A percentile compares a stretch with the other conserved stretches of the same genome.
phyloP scores from a whole-genome alignment of 2,329 filamentous ascomycete genomes.

The Chrysoporthe deuterocubensis region DNA sequence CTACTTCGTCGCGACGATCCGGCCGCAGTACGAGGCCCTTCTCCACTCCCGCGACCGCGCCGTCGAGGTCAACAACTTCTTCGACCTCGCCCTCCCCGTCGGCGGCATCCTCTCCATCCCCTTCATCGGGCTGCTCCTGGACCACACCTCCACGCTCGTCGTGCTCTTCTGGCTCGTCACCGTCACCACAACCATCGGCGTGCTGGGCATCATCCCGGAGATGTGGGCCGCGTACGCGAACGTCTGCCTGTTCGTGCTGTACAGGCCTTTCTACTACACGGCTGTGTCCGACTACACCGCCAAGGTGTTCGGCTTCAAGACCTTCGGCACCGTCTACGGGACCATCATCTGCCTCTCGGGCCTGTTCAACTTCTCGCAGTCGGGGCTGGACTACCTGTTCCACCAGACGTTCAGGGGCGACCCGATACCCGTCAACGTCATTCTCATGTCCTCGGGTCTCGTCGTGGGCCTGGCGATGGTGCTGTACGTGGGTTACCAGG shows the following conservation, averaged over 20 bases:
- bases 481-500: slow-evolving; percentile 60
- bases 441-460: slow-evolving; percentile 65
- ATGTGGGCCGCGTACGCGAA: slow-evolving; percentile 75
- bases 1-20: slow-evolving; percentile 88
- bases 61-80: slow-evolving; percentile 76
- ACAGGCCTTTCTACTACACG: slow-evolving; percentile 89
- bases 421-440: slow-evolving; percentile 76
- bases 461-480: slow-evolving; percentile 69
- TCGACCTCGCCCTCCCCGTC: slow-evolving; percentile 77
- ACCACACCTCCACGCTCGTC: slow-evolving; percentile 73
- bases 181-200: slow-evolving; percentile 74
- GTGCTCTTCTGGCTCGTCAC: slow-evolving; percentile 73
- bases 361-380: slow-evolving; percentile 82
- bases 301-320: slow-evolving; percentile 90
- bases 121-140: slow-evolving; percentile 81
- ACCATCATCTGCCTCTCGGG: slow-evolving; percentile 86
- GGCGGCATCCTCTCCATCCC: slow-evolving; percentile 85
- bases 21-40: slow-evolving; percentile 79
- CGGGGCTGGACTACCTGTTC: slow-evolving; percentile 77
- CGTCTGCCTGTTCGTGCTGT: slow-evolving; percentile 78
- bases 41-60: slow-evolving; percentile 66
- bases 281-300: slow-evolving; percentile 87
- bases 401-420: slow-evolving; percentile 73
- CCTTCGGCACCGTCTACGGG: slow-evolving; percentile 93
- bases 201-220: slow-evolving; percentile 74